A percentile compares a stretch with the other conserved stretches of the same genome.
Conservation (phyloP, 1,284 basidiomycete species). For the Ceratobasidium sp. region DNA sequence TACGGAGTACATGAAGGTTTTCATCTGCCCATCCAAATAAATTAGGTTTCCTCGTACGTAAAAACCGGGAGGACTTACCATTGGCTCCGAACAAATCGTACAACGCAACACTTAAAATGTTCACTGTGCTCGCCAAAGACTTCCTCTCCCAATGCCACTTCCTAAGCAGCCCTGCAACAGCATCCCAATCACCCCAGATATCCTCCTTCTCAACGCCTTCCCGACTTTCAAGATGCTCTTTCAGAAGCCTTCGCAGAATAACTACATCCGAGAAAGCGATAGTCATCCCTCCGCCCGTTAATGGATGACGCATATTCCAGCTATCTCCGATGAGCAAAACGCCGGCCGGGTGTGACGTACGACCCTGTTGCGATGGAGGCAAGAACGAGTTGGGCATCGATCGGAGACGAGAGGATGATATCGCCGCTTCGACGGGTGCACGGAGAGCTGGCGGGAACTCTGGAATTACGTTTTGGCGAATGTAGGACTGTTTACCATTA, state of each 20-base stretch:
- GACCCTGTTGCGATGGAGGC: slow-evolving; percentile 81
- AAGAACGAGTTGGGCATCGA: slow-evolving; percentile 98
- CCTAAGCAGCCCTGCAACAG: slow-evolving; percentile 61
- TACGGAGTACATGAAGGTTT: slow-evolving; percentile 82
- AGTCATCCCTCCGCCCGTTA: slow-evolving; percentile 96
- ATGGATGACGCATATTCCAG: slow-evolving; percentile 99
- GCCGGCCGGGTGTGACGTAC: slow-evolving; percentile 65
- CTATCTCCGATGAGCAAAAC: slow-evolving; percentile 93
- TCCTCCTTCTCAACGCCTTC: slow-evolving; percentile 34
- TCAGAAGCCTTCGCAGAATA: slow-evolving; percentile 66
- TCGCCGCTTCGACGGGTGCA: slow-evolving; percentile 66
- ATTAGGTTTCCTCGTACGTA: slow-evolving; percentile 10
- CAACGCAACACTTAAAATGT: slow-evolving; percentile 90
- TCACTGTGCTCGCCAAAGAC: slow-evolving; percentile 82
- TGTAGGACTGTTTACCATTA: slow-evolving; percentile 63
- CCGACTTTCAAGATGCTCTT: slow-evolving; percentile 26
- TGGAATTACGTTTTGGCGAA: slow-evolving; percentile 77
- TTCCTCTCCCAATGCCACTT: slow-evolving; percentile 90
- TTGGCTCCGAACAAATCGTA: slow-evolving; percentile 94
- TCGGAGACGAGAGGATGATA: slow-evolving; percentile 78
- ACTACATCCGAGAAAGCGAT: slow-evolving; percentile 90
- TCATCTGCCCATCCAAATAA: slow-evolving; percentile 63
- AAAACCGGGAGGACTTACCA: slow-evolving; percentile 61
- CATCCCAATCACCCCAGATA: too few species aligned
- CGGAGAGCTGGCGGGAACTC: slow-evolving; percentile 80